Evolutionary conservation across 805 yeast genomes (phyloP).

Genomic region (Schizosaccharomyces lindneri): DNA sequence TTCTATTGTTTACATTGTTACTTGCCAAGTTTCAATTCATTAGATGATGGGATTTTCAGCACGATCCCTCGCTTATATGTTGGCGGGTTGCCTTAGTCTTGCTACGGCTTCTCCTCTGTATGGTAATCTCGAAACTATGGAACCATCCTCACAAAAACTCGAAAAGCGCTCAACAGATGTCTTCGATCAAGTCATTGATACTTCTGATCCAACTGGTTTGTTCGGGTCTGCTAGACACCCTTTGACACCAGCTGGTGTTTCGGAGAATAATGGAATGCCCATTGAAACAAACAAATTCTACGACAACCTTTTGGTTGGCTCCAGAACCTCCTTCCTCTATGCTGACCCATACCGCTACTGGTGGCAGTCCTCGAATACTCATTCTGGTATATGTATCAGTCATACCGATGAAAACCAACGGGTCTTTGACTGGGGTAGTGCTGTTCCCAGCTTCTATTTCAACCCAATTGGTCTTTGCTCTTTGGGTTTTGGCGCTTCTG

Average conservation of each 20-base stretch:
- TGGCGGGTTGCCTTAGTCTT: too few species aligned
- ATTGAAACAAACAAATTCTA: constrained; percentile 57
- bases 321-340: constrained; percentile 30
- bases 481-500: constrained; percentile 28
- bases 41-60: too few species aligned
- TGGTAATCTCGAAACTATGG: too few species aligned
- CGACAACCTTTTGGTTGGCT: constrained; percentile 34
- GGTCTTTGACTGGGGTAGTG: constrained; percentile 22
- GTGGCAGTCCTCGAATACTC: constrained; percentile 22
- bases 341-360: constrained; percentile 48
- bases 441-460: constrained; percentile 23
- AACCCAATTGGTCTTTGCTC: constrained; percentile 35
- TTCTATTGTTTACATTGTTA: too few species aligned
- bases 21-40: too few species aligned
- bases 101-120: too few species aligned
- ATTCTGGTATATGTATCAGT: constrained; percentile 29
- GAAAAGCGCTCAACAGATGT: not conserved
- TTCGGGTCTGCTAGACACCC: not conserved
- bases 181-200: not conserved
- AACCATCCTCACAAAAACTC: too few species aligned
- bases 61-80: too few species aligned
- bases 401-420: constrained; percentile 23
- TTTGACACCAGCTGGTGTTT: not conserved
- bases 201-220: not conserved
- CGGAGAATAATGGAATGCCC: constrained; percentile 8